Base-by-base conservation (phyloP, 2,329 filamentous ascomycete genomes). In the Penicillium olsonii region DNA sequence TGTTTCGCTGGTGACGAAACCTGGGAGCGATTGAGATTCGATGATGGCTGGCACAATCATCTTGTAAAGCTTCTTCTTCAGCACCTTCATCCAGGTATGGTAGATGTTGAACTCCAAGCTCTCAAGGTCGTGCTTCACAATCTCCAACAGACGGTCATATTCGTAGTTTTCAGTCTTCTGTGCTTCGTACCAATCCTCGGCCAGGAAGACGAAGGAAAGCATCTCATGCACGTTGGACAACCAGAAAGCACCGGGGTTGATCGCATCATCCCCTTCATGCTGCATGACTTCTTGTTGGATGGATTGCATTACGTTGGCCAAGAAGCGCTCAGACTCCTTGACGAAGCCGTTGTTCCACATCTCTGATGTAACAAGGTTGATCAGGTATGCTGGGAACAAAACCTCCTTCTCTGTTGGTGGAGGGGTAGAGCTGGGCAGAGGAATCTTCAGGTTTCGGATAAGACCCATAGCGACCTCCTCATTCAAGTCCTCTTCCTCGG, bases 291-390 rank as follows among this genome's bases (percentile, higher is more conserved):
- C 94, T 71, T 97, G 92, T 71, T 99, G 94, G 66, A 99, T 97
- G 7, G 92, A 96, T 75, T 97, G 94, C 94, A 99, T 99, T 57
- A 99, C 94, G 65, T 97, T 99, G 67, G 94, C 94, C 55, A 99
- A 81, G 83, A 99, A 99, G 47, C 92, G 88, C 75, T 99, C 94
- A 4, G 94, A 97, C 75, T 99, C 94, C 78, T 99, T 99, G 63
- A 99, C 94, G 68, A 96, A 99, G 39, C 94, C 94, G 65, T 99
- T 99, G 78, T 99, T 99, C 94, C 94, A 99, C 94, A 99, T 99
- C 77, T 99, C 94, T 14, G 92, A 97, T 11, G 94, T 99, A 56
- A 99, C 94, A 53, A 99, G 81, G 73, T 99, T 99, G 79, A 99
- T 99, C 63, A 99, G 85, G 72, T 97, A 99, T 9, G 94, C 92